Base-by-base conservation (phyloP, 345 rosid genomes). In the Citrus trifoliata region DNA sequence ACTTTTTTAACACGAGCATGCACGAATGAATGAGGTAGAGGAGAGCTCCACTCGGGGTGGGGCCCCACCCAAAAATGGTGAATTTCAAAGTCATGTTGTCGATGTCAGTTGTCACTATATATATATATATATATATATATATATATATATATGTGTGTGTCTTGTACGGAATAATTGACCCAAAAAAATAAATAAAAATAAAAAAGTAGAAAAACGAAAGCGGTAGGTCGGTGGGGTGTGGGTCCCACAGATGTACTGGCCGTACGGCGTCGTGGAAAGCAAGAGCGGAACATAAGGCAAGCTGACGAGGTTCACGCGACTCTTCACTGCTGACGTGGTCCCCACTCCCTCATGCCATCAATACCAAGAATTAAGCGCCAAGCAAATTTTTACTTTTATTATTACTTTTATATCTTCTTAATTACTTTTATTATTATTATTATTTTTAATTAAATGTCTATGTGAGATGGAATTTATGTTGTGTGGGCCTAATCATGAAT, bases 101-200 rank as follows among this genome's bases (percentile, higher is more conserved):
- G 42, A 18, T 0, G 61, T 56, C 61, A 7, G 24, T 7, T 56
- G 24, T 56, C 14, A 4, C 6, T 12, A 7, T 9, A 2, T 30
- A 1, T 33, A 0, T 2, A 28, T n/a, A n/a, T n/a, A n/a, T n/a
- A n/a, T n/a, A n/a, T n/a, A 7, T 9, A 2, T 30, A 1, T 33
- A 0, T 32, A 0, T 32, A 5, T 30, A 0, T 30, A 4, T 32
- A 5, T 27, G 1, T 2, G 14, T 62, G 14, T 10, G 30, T 62
- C 33, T 13, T 62, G 67, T 62, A 62, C 67, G 67, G 67, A 60
- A 60, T 6, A 60, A 24, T 60, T 60, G 30, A 62, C 35, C 0
- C 5, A 35, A 33, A 4, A 62, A 14, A 1, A 1, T 7, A 8
- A 38, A n/a, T n/a, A 38, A 38, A 8, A 14, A 25, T 4, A 25